Evolutionary conservation across 2,329 filamentous ascomycete species (phyloP).

Genomic region (Diaporthe citriasiana): DNA sequence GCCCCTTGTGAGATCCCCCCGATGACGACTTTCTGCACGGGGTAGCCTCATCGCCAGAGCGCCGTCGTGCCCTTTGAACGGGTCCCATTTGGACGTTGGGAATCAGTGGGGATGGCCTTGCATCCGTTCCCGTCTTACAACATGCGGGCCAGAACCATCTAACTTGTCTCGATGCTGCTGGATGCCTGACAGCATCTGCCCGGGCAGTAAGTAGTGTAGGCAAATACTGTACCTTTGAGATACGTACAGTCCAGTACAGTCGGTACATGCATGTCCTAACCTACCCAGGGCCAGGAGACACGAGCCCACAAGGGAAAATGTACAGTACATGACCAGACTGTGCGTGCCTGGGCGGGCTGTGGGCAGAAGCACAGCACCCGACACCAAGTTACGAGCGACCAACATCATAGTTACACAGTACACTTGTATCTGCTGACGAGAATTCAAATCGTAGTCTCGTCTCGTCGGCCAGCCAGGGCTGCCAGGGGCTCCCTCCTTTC

Average conservation of each 20-base stretch:
- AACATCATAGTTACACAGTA: neutral
- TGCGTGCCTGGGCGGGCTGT: slow-evolving; percentile 12
- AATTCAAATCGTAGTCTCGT: neutral
- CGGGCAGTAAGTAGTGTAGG: neutral
- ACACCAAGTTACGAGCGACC: neutral
- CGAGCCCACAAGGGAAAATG: neutral
- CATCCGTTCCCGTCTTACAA: slow-evolving; percentile 4
- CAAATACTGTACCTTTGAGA: too few relatives aligned
- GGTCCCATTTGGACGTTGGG: neutral
- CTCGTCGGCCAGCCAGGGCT: neutral
- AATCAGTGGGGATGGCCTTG: neutral
- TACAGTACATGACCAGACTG: slow-evolving; percentile 11
- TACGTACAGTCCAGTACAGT: too few relatives aligned
- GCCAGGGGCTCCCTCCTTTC: slow-evolving; percentile 27
- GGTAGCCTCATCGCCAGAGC: slow-evolving; percentile 21
- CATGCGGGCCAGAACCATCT: neutral
- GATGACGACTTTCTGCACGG: slow-evolving; percentile 14
- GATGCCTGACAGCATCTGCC: neutral
- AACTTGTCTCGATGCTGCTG: neutral
- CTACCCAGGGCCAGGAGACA: too few relatives aligned
- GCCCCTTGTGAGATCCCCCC: neutral
- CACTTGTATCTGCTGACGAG: neutral
- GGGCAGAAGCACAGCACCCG: slow-evolving; percentile 2
- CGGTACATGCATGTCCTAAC: too few relatives aligned
- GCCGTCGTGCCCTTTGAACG: neutral